A percentile compares a stretch with the other conserved stretches of the same genome.
These are phyloP conservation scores for Exidia glandulosa DNA, from an alignment of 768 basidiomycete species.

Conservation along the genomic window DNA sequence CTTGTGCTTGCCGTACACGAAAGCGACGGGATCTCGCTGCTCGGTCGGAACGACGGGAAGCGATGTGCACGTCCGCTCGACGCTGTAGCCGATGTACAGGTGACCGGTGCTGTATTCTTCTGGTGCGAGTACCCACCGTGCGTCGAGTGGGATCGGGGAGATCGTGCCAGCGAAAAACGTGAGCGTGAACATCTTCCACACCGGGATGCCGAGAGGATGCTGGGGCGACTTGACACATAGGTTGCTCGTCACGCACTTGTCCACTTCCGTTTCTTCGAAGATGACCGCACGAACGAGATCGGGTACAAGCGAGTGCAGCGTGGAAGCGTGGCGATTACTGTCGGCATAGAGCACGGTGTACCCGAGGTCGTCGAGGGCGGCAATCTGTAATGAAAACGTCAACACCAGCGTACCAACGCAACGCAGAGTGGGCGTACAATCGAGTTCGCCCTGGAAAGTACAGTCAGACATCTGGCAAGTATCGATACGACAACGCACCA, in stretches of 20 bases:
- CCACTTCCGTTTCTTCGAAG: neutral
- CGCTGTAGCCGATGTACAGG: slow-evolving; percentile 6
- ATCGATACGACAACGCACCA: neutral
- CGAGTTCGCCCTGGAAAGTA: neutral
- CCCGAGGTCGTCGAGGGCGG: slow-evolving; percentile 2
- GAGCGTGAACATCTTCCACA: slow-evolving; percentile 3
- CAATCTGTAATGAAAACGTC: neutral
- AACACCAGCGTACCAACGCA: neutral
- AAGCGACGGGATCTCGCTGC: slow-evolving; percentile 3
- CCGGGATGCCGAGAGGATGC: neutral
- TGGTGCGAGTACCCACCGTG: slow-evolving; percentile 2
- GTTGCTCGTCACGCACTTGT: neutral
- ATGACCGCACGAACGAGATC: slow-evolving; percentile 1
- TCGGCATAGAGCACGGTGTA: slow-evolving; percentile 1
- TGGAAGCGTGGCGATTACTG: neutral
- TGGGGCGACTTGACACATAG: slow-evolving; percentile 1
- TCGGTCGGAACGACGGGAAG: neutral
- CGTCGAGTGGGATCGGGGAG: neutral
- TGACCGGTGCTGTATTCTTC: slow-evolving; percentile 1
- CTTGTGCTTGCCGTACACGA: neutral
- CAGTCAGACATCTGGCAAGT: neutral
- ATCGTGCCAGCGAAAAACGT: neutral
- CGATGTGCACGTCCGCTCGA: slow-evolving; percentile 4
- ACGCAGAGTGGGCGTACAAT: neutral
- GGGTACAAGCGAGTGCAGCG: neutral